phyloP scores from a whole-genome alignment of 2,329 filamentous ascomycete species.

The Alternaria metachromatica region DNA sequence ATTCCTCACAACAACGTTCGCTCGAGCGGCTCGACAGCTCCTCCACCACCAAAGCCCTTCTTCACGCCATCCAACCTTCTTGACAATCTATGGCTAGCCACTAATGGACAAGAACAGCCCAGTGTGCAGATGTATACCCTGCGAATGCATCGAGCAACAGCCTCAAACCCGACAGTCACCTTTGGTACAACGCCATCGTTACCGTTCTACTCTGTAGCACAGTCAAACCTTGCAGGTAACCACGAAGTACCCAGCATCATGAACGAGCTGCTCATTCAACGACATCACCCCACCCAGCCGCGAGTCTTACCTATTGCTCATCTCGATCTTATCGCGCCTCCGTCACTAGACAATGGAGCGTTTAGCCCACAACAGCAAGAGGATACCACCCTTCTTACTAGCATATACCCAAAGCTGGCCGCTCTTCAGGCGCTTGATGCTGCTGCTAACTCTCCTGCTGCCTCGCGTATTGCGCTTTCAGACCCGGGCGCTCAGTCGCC shows the following conservation, averaged over 20 bases:
- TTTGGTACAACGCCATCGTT: conserved; percentile 73
- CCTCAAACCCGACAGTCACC: conserved; percentile 56
- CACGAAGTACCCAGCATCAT: conserved; percentile 61
- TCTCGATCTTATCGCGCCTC: conserved; percentile 47
- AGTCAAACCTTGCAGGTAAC: conserved; percentile 55
- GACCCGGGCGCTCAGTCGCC: conserved; percentile 71
- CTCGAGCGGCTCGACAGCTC: conserved; percentile 28
- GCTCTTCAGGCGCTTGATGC: conserved; percentile 55
- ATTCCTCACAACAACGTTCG: conserved; percentile 46
- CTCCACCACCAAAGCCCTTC: conserved; percentile 40
- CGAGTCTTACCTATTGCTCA: conserved; percentile 50
- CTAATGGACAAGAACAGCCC: conserved; percentile 68
- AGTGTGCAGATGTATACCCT: conserved; percentile 47
- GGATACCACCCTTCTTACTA: conserved; percentile 44
- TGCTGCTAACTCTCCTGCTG: conserved; percentile 54
- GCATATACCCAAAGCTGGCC: conserved; percentile 57
- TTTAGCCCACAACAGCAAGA: conserved; percentile 43
- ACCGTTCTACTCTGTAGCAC: conserved; percentile 72
- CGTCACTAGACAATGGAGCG: conserved; percentile 34
- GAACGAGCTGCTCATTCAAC: conserved; percentile 48
- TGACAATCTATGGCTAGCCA: conserved; percentile 70
- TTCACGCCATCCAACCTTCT: conserved; percentile 65
- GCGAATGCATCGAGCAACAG: conserved; percentile 55
- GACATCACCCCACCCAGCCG: conserved; percentile 49
- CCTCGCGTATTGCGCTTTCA: conserved; percentile 64